A percentile compares a stretch with the other conserved stretches of the same genome.
Conservation (phyloP, 306 rosid genomes). For the Prunus fruticosa region DNA sequence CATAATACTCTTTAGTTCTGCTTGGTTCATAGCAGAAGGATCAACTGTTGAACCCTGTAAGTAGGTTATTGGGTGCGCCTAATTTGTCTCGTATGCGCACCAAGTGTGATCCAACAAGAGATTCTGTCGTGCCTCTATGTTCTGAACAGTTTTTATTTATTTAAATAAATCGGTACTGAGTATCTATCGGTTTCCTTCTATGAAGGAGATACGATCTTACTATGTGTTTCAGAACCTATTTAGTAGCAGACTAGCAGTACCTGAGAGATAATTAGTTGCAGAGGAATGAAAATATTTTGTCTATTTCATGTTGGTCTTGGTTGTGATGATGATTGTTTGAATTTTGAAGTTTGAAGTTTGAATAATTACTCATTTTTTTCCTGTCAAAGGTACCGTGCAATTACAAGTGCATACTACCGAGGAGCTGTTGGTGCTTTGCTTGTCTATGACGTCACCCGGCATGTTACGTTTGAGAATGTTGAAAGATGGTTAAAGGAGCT, state of each 20-base stretch:
- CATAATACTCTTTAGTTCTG: background rate
- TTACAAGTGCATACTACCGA: slow-evolving; percentile 58
- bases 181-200: background rate
- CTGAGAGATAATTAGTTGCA: background rate
- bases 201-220: background rate
- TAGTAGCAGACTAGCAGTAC: background rate
- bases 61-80: background rate
- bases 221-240: background rate
- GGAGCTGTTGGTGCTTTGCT: slow-evolving; percentile 62
- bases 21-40: background rate
- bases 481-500: slow-evolving; percentile 69
- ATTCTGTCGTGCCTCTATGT: background rate
- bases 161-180: background rate
- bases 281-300: background rate
- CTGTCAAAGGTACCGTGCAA: slow-evolving; percentile 51
- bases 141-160: background rate
- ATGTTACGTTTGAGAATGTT: slow-evolving; percentile 54
- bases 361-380: background rate
- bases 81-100: background rate
- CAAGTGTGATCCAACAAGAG: background rate
- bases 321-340: background rate
- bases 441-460: slow-evolving; percentile 52
- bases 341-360: background rate
- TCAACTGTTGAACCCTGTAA: background rate
- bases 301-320: background rate